Conservation (phyloP, 192 early-diverging fungal genomes). For the Mortierella antarctica region DNA sequence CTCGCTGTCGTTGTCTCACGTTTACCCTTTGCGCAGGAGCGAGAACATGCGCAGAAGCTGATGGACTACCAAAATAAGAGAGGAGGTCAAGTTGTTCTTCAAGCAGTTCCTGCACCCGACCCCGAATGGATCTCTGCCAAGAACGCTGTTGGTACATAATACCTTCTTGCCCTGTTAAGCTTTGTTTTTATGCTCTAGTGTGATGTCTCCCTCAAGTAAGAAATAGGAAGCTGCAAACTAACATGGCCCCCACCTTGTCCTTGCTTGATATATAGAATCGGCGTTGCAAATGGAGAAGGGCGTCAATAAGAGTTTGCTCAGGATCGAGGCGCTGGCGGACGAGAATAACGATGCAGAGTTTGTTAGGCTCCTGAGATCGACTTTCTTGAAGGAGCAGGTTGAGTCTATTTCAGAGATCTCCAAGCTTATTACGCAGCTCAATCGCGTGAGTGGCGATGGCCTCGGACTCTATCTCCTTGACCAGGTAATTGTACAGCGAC, state of each 20-base stretch:
- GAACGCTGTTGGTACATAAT: constrained; percentile 49
- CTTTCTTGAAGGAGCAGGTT: constrained; percentile 61
- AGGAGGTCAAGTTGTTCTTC: constrained; percentile 59
- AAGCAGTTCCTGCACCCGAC: constrained; percentile 59
- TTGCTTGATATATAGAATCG: constrained; percentile 46
- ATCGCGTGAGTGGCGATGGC: constrained; percentile 59
- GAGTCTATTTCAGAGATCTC: constrained; percentile 58
- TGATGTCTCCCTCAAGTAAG: neutral
- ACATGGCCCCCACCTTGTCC: neutral
- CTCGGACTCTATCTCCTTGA: constrained; percentile 40
- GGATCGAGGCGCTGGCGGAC: constrained; percentile 60
- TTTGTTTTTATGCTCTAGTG: no score
- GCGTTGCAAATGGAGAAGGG: constrained; percentile 65
- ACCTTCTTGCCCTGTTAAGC: neutral
- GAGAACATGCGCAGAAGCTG: constrained; percentile 48
- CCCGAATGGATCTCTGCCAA: constrained; percentile 65
- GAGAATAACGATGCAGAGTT: constrained; percentile 59
- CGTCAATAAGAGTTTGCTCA: constrained; percentile 63
- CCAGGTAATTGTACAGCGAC: constrained; percentile 12
- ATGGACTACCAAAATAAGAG: constrained; percentile 62
- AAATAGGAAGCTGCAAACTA: neutral
- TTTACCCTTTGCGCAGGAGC: constrained; percentile 8
- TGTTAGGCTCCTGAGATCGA: constrained; percentile 55
- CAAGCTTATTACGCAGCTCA: constrained; percentile 62
- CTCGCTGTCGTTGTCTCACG: neutral